Percentiles rank a stretch among this genome's conserved stretches.
Evolutionary conservation across 345 rosid genomes (phyloP).

Genomic region (Combretum micranthum): DNA sequence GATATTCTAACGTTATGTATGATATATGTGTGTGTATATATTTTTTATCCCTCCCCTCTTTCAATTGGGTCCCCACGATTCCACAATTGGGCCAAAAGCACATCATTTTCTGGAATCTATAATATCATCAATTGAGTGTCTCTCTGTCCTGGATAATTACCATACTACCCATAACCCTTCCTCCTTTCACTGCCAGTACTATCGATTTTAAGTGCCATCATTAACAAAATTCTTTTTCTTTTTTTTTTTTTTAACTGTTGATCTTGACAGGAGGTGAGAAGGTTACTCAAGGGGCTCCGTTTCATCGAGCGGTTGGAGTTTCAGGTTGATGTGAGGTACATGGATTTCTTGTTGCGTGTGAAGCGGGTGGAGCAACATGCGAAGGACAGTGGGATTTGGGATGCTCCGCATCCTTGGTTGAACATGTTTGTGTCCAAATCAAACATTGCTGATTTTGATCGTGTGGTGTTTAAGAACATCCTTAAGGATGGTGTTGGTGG

Average conservation of each 20-base stretch:
- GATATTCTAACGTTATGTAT: constrained; percentile 19
- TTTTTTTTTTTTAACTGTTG: background rate
- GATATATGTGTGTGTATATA: too few relatives aligned
- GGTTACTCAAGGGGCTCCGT: constrained; percentile 49
- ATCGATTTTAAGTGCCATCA: too few relatives aligned
- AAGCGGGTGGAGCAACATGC: constrained; percentile 54
- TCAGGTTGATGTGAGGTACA: constrained; percentile 51
- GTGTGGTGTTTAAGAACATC: constrained; percentile 49
- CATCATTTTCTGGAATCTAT: constrained; percentile 40
- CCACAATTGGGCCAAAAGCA: constrained; percentile 39
- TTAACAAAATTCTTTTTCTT: too few relatives aligned
- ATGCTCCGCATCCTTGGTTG: constrained; percentile 92
- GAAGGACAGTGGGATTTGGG: constrained; percentile 64
- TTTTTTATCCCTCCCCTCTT: background rate
- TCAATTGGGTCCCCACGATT: constrained; percentile 35
- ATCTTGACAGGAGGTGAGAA: constrained; percentile 31
- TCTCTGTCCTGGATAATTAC: constrained; percentile 8
- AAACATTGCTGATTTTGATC: constrained; percentile 58
- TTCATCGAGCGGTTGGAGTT: constrained; percentile 42
- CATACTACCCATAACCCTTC: constrained; percentile 14
- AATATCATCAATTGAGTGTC: constrained; percentile 9
- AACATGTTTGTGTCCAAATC: constrained; percentile 65
- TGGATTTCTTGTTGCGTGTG: constrained; percentile 72
- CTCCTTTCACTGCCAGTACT: too few relatives aligned
- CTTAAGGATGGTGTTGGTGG: constrained; percentile 77